Base-by-base conservation (phyloP, 306 rosid species). In the Prunus dulcis region DNA sequence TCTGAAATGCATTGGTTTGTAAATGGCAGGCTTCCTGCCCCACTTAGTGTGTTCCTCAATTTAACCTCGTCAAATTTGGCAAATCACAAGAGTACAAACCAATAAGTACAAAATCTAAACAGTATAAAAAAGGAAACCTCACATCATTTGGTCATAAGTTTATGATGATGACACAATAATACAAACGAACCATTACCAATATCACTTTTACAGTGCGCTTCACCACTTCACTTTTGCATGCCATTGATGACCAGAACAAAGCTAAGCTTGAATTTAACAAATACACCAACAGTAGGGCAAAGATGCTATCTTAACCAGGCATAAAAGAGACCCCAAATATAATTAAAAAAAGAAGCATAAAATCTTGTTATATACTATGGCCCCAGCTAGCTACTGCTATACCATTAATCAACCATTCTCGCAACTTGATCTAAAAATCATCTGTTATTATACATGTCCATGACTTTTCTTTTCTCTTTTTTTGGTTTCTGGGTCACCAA, bases 361-460 rank as follows among this genome's bases (percentile, higher is more conserved):
- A 23, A 34, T 52, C 8, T 27, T 62, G 52, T 41, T 38, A 41
- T 72, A 41, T 72, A 57, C 53, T 41, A 57, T 15, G 55, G 43
- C 43, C 53, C 76, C 46, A 72, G 77, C 67, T 43, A 61, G 69
- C 47, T 73, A 18, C 77, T 11, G 13, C 77, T 45, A 60, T 73
- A 73, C 60, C 47, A 46, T 23, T 28, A 57, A 47, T 60, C 77
- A 45, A 15, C 58, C 43, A 18, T 14, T 18, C 27, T 57, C 27
- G 12, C 67, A 45, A 50, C 67, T 58, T 22, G 45, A 57, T 22
- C 55, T 55, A 20, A 72, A 56, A 41, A 9, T 15, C 66, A 46
- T 25, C 27, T 38, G 12, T 25, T 41, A 64, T 64, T 32, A 13
- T 22, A 55, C 45, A 9, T 41, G 10, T 38, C 41, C 67, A 25